Evolutionary conservation across 2,329 filamentous ascomycete species (phyloP), one percentile per base, ranked within the genome.

Genomic region (Aureobasidium sp.): DNA sequence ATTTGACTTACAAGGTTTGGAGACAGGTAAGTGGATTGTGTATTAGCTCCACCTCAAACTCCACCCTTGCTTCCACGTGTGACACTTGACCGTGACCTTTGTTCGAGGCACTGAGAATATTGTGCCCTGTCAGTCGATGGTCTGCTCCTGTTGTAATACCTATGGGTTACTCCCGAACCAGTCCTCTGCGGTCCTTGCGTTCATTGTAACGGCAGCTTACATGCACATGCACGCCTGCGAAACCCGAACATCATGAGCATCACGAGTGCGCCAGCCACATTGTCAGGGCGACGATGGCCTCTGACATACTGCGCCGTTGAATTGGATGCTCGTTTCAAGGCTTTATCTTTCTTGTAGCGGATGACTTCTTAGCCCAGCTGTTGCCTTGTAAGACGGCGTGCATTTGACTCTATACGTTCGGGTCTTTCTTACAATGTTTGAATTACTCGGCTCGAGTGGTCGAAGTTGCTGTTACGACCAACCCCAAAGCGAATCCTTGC

Each of bases 41-140:
- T 42, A 50, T 36, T 36, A 27, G 53, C 53, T 57, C 42, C 54
- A 48, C 10, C 29, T 57, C 29, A 45, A 14, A 27, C 41, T 45
- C 42, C 54, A 42, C 42, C 54, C 54, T 58, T 58, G 54, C 54
- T 48, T 58, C 54, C 54, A 48, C 42, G 54, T 58, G 54, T 58
- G 54, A 37, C 42, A 58, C 54, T 48, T 48, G 42, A 58, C 8
- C 32, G 54, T 58, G 54, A 58, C 32, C 42, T 58, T 58, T 48
- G 54, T 58, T 58, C 42, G 42, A 58, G 54, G 54, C 54, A 58
- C 41, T 47, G 13, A 7, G 6, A 39, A 36, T 16, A 5, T 10
- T 58, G 42, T 44, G 42, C 32, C 42, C 36, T 48, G 14, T n/a
- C 13, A 32, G 3, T 54, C 51, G 29, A 25, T 42, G 25, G 45